Base-by-base conservation (phyloP, 2,329 filamentous ascomycete genomes). In the Thyridium curvatum region DNA sequence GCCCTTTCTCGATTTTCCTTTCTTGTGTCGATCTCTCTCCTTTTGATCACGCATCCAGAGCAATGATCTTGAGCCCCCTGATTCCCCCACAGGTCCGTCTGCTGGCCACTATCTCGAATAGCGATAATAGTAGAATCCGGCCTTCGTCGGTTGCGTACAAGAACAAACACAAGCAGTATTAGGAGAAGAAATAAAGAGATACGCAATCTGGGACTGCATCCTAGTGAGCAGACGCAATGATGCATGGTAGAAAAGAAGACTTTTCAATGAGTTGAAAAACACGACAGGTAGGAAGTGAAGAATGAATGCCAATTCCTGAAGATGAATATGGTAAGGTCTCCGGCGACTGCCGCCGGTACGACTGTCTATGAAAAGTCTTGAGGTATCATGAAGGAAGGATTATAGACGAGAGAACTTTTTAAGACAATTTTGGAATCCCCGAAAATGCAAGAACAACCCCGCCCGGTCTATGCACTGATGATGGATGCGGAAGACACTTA, bases 331-430 rank as follows among this genome's bases (percentile, higher is more conserved):
- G 45, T 46, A 51, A 50, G 52, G 50, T 52, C 52, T 55, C 54
- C 46, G 49, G 46, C 49, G 50, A 55, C 53, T 55, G 56, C 47
- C 47, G 52, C 53, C 54, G 52, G 57, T 54, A 56, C 48, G 52
- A 55, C 56, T 52, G 56, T 69, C 66, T 69, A 69, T 67, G 56
- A 56, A 57, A 55, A 48, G 50, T 50, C 45, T 46, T 55, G 55
- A 69, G 66, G 69, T 71, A 71, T 72, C 68, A 69, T 69, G 61
- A 60, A 61, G 47, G 50, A 52, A 59, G 54, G 55, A 58, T 59
- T 65, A 60, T 59, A 56, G 56, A 21, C 53, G 55, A 55, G 60
- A 60, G 67, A 65, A 39, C 65, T 69, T 69, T n/a, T 69, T 64
- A 50, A 58, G 62, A 64, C 62, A 58, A 62, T 63, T 65, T 62